Percentiles rank a stretch among this genome's conserved stretches.
These are phyloP conservation scores for Trichoderma semiorbis DNA, from an alignment of 2,329 filamentous ascomycete genomes.

Conservation along the genomic window DNA sequence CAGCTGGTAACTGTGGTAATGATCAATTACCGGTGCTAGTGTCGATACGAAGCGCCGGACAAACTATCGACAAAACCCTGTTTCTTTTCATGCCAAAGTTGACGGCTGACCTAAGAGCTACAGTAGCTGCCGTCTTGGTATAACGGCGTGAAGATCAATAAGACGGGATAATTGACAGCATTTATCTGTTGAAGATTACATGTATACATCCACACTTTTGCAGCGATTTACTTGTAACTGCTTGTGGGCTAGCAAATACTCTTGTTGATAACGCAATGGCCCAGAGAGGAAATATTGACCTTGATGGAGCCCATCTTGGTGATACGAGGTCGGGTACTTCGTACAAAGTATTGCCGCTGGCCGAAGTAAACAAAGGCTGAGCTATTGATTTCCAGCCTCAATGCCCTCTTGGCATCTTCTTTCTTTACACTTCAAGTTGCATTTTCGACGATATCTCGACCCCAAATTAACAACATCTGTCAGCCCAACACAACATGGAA, in stretches of 20 bases:
- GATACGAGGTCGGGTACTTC: conserved; percentile 7
- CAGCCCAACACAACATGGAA: neutral
- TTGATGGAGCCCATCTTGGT: neutral
- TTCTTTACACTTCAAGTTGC: neutral
- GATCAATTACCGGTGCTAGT: neutral
- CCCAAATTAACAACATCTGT: neutral
- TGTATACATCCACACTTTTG: neutral
- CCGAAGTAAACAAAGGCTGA: neutral
- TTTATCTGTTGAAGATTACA: neutral
- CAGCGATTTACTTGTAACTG: neutral
- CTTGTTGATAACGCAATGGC: neutral
- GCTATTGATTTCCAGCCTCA: neutral
- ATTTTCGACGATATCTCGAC: neutral
- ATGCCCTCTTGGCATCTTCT: neutral
- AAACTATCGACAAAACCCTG: neutral
- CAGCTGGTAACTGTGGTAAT: neutral
- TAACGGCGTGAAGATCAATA: neutral
- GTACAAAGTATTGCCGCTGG: neutral
- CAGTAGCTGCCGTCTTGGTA: neutral
- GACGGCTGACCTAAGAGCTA: conserved; percentile 9
- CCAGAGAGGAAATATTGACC: neutral
- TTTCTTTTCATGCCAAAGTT: neutral
- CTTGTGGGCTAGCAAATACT: neutral
- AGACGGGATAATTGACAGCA: neutral
- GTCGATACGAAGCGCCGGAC: neutral